These are phyloP conservation scores for Colletotrichum chlorophyti DNA, from an alignment of 2,329 filamentous ascomycete genomes.

Conservation along the genomic window DNA sequence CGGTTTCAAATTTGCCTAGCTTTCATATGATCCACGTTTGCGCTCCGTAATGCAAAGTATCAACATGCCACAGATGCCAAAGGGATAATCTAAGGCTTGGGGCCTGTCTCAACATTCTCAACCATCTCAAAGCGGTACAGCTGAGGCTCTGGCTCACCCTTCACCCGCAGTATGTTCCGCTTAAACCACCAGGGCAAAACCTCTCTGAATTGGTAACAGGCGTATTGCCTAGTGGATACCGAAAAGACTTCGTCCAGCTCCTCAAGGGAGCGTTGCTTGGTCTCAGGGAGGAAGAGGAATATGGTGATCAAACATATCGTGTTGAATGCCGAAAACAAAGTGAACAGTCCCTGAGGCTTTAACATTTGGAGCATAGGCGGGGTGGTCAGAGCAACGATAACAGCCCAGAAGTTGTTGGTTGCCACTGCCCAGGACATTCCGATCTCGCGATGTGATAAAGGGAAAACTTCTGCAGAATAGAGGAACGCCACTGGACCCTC, in stretches of 20 bases:
- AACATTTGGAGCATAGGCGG: constrained; percentile 52
- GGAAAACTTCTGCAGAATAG: constrained; percentile 69
- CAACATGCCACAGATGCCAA: too few species aligned
- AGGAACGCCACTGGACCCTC: constrained; percentile 65
- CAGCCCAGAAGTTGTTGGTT: constrained; percentile 62
- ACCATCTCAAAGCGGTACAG: constrained; percentile 13
- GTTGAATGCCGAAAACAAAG: constrained; percentile 55
- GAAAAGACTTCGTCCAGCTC: constrained; percentile 49
- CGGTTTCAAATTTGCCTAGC: too few species aligned
- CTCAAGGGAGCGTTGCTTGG: constrained; percentile 56
- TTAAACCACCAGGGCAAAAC: constrained; percentile 18
- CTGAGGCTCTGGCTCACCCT: neutral
- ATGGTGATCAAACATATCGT: constrained; percentile 52
- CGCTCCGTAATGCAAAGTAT: too few species aligned
- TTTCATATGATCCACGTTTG: too few species aligned
- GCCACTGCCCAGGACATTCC: constrained; percentile 70
- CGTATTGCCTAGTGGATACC: constrained; percentile 39
- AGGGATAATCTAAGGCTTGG: neutral
- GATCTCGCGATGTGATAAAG: constrained; percentile 67
- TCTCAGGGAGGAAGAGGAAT: constrained; percentile 57
- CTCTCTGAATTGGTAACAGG: constrained; percentile 39
- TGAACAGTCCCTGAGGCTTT: constrained; percentile 44
- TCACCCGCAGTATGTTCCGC: constrained; percentile 1
- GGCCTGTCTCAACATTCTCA: neutral
- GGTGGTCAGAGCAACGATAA: constrained; percentile 58